phyloP scores from a whole-genome alignment of 352 stramenopile genomes.

The Phytophthora agathidicida region DNA sequence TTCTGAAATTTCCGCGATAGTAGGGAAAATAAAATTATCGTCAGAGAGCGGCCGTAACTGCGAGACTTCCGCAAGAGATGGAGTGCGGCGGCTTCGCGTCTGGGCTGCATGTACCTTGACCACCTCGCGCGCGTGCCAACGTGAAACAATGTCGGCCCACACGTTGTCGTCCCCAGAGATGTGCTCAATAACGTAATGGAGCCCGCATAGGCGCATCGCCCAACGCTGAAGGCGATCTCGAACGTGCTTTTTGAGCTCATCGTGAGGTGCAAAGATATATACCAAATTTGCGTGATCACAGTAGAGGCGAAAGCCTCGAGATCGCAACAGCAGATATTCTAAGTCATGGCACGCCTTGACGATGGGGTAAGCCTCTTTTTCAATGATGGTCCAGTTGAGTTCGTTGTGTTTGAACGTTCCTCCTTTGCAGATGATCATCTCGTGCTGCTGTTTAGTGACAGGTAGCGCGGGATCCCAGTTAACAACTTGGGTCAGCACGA shows the following conservation, averaged over 20 bases:
- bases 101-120: background rate
- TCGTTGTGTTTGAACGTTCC: background rate
- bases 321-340: background rate
- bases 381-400: background rate
- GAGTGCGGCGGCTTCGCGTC: background rate
- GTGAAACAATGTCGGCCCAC: background rate
- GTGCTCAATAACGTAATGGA: background rate
- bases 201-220: background rate
- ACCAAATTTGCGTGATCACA: too few relatives aligned
- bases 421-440: background rate
- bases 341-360: background rate
- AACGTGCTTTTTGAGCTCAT: background rate
- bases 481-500: too few relatives aligned
- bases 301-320: background rate
- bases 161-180: background rate
- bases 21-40: conserved; percentile 7
- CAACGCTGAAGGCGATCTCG: background rate
- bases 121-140: background rate
- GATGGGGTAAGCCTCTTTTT: too few relatives aligned
- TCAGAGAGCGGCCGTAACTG: background rate
- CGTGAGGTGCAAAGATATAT: background rate
- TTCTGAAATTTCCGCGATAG: background rate
- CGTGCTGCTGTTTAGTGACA: background rate
- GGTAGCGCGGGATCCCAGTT: too few relatives aligned
- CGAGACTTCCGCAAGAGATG: background rate